Conservation (phyloP, 257 asterid genomes). For the Paraleonurus japonicus region DNA sequence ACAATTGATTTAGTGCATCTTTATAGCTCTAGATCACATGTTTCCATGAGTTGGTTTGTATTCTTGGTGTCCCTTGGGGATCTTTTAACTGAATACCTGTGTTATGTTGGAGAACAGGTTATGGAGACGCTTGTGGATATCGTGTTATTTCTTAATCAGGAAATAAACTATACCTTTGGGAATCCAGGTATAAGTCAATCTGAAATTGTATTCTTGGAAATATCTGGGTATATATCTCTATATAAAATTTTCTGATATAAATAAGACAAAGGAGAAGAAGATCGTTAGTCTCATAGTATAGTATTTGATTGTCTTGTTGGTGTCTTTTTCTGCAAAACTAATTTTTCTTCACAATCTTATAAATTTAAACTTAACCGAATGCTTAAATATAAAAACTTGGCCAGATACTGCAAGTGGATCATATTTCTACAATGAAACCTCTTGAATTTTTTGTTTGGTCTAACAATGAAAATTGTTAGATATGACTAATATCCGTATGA, state of each 20-base stretch:
- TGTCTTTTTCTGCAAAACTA: not conserved
- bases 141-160: constrained; percentile 67
- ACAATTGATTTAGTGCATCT: not conserved
- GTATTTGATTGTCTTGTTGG: not conserved
- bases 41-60: not conserved
- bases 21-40: not conserved
- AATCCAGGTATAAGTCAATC: constrained; percentile 51
- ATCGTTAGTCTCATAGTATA: not conserved
- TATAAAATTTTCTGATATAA: not conserved
- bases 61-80: not conserved
- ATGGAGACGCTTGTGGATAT: constrained; percentile 82
- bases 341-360: not conserved
- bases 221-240: not conserved
- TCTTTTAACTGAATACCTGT: constrained; percentile 9
- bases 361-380: not conserved
- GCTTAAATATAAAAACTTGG: not conserved
- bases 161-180: constrained; percentile 54
- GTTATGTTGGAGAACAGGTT: constrained; percentile 44
- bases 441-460: not conserved
- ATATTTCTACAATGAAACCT: not conserved
- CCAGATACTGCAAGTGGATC: not conserved
- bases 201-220: not conserved
- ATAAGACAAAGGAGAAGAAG: not conserved
- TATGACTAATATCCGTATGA: not conserved
- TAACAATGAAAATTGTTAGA: not conserved